These are phyloP conservation scores for Nakaseomyces sp. DNA, from an alignment of 1,139 yeast species.

Conservation along the genomic window DNA sequence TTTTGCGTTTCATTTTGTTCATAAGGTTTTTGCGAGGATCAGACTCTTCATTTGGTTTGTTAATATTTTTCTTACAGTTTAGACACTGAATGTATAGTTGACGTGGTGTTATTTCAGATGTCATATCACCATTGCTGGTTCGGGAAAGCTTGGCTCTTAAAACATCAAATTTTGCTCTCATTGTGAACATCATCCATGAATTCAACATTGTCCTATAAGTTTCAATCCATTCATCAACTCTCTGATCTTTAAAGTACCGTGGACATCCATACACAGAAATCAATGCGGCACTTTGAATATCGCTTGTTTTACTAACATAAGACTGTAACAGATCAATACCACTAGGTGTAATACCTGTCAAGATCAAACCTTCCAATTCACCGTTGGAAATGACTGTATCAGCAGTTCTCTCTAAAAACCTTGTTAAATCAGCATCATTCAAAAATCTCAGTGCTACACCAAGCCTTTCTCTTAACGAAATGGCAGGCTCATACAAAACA, in stretches of 20 bases:
- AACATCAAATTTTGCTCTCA: constrained; percentile 80
- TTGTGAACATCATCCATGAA: constrained; percentile 73
- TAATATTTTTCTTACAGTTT: constrained; percentile 67
- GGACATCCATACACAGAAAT: constrained; percentile 78
- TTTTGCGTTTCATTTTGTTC: constrained; percentile 8
- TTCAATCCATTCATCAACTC: constrained; percentile 72
- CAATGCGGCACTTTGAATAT: constrained; percentile 86
- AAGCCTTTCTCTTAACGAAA: constrained; percentile 78
- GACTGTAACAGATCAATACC: constrained; percentile 78
- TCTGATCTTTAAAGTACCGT: constrained; percentile 58
- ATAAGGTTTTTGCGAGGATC: neutral
- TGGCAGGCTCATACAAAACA: constrained; percentile 79
- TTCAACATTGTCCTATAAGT: constrained; percentile 68
- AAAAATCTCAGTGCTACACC: constrained; percentile 85
- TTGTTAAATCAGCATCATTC: constrained; percentile 64
- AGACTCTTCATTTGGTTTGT: constrained; percentile 26
- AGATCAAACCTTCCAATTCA: constrained; percentile 79
- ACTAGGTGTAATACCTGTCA: constrained; percentile 81
- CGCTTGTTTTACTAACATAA: constrained; percentile 82
- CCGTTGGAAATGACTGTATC: constrained; percentile 67
- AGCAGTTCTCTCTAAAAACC: constrained; percentile 60
- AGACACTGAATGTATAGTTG: constrained; percentile 77
- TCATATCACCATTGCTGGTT: constrained; percentile 41
- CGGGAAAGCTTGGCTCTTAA: constrained; percentile 58
- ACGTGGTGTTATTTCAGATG: constrained; percentile 49